phyloP scores from a whole-genome alignment of 306 rosid species.

The Glycyrrhiza uralensis region DNA sequence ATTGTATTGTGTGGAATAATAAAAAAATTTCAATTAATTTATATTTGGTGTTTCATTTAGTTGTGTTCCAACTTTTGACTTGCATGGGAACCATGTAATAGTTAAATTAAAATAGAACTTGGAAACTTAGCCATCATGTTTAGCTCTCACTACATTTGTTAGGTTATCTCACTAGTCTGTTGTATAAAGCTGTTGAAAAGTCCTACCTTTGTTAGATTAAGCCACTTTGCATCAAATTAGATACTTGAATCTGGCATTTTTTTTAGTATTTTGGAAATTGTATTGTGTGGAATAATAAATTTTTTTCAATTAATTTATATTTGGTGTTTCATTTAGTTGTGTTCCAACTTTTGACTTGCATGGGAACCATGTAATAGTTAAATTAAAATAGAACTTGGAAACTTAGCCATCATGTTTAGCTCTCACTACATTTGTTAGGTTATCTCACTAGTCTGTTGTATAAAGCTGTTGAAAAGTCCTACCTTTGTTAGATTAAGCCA shows the following conservation, averaged over 20 bases:
- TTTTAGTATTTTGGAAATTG: not conserved
- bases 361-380: not conserved
- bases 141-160: not conserved
- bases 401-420: not conserved
- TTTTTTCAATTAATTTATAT: not conserved
- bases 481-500: conserved; percentile 24
- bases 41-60: not conserved
- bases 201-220: too few relatives aligned
- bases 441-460: too few relatives aligned
- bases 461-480: too few relatives aligned
- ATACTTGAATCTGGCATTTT: not conserved
- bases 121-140: not conserved
- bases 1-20: conserved; percentile 20
- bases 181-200: too few relatives aligned
- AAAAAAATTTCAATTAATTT: not conserved
- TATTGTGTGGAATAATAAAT: conserved; percentile 17
- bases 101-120: not conserved
- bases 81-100: not conserved
- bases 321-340: not conserved
- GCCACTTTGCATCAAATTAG: conserved; percentile 21
- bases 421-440: not conserved
- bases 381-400: not conserved
- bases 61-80: not conserved
- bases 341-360: not conserved
- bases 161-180: too few relatives aligned